These are phyloP conservation scores for Wickerhamiella cacticola DNA, from an alignment of 805 yeast species.

Conservation along the genomic window DNA sequence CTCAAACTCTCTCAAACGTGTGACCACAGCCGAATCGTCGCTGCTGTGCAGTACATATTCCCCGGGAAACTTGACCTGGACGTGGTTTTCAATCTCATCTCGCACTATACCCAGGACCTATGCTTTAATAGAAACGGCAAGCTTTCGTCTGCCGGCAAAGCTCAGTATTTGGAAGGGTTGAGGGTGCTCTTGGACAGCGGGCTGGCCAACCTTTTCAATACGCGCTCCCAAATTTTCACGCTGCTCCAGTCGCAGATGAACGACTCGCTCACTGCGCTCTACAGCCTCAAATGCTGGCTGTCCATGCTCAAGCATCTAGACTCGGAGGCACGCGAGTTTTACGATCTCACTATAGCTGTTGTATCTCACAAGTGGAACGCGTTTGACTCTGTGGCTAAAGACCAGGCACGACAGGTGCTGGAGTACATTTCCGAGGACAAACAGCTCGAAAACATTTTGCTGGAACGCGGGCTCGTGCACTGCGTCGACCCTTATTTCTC, in stretches of 20 bases:
- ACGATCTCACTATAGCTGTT: constrained; percentile 64
- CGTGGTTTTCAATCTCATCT: constrained; percentile 33
- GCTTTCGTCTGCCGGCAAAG: constrained; percentile 59
- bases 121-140: constrained; percentile 55
- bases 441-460: not conserved
- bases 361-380: constrained; percentile 53
- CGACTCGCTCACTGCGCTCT: constrained; percentile 43
- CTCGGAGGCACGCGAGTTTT: constrained; percentile 44
- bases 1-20: constrained; percentile 29
- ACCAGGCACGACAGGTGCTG: not conserved
- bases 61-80: constrained; percentile 3
- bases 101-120: constrained; percentile 60
- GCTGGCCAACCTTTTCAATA: constrained; percentile 46
- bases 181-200: constrained; percentile 48
- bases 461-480: not conserved
- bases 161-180: constrained; percentile 61
- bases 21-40: not conserved
- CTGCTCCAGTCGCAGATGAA: constrained; percentile 73
- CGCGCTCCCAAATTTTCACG: constrained; percentile 74
- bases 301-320: constrained; percentile 45
- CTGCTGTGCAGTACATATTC: not conserved
- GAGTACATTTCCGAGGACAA: not conserved
- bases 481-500: not conserved
- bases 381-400: constrained; percentile 26
- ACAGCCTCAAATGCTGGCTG: constrained; percentile 58